Percentiles rank a stretch among this genome's conserved stretches.
Evolutionary conservation across 2,329 filamentous ascomycete species (phyloP).

Genomic region (Eutypella sp.): DNA sequence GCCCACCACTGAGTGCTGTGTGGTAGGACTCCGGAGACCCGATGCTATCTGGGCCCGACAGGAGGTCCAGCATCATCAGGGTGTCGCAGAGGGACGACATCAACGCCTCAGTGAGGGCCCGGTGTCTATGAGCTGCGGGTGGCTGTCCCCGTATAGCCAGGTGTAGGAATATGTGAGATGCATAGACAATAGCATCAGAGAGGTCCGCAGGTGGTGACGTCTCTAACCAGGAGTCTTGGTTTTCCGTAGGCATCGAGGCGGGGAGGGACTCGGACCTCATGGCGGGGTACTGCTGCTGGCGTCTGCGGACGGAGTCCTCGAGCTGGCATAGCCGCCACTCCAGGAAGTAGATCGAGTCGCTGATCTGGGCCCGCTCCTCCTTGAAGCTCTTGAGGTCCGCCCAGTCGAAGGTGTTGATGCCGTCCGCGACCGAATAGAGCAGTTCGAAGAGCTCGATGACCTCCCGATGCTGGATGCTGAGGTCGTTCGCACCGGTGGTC

Average conservation of each 20-base stretch:
- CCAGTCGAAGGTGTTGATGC: conserved; percentile 28
- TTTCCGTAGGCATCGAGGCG: conserved; percentile 7
- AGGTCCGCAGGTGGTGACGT: conserved; percentile 17
- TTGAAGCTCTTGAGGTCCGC: conserved; percentile 22
- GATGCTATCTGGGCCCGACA: conserved; percentile 15
- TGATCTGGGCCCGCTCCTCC: conserved; percentile 23
- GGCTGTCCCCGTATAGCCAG: conserved; percentile 27
- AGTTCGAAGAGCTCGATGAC: conserved; percentile 25
- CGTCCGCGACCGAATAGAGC: conserved; percentile 22
- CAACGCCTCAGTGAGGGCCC: conserved; percentile 22
- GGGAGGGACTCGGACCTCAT: conserved; percentile 11
- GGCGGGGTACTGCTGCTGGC: conserved; percentile 8
- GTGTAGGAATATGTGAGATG: conserved; percentile 26
- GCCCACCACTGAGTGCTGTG: conserved; percentile 8
- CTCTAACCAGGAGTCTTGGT: conserved; percentile 3
- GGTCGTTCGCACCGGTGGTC: conserved; percentile 9
- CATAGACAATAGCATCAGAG: conserved; percentile 24
- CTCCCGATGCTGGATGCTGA: conserved; percentile 22
- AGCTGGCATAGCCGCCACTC: conserved; percentile 27
- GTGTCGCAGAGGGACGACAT: conserved; percentile 22
- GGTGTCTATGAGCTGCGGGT: conserved; percentile 24
- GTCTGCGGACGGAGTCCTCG: conserved; percentile 17
- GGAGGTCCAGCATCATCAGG: conserved; percentile 19
- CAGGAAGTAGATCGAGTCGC: conserved; percentile 27
- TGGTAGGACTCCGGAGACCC: conserved; percentile 12